Base-by-base conservation (phyloP, 345 rosid species). In the Citrus mangshanensis region DNA sequence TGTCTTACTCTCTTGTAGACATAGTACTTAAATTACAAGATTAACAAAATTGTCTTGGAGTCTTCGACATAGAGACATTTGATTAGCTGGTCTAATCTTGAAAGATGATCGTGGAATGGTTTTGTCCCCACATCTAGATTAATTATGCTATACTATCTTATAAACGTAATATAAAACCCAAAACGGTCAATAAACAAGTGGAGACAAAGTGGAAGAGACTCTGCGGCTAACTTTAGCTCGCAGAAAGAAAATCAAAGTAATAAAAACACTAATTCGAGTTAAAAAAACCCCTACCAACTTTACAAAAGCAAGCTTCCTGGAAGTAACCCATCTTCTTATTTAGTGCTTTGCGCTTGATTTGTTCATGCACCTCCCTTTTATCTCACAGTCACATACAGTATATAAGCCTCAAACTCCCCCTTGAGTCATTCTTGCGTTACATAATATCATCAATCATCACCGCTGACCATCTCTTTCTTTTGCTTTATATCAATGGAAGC, bases 281-380 rank as follows among this genome's bases (percentile, higher is more conserved):
- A 54, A 54, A 34, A 32, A 54, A 66, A 66, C 60, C 76, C 83
- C 87, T 66, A 74, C 84, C 90, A 87, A 83, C 87, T 86, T 81
- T 86, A 83, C 89, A 81, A 77, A 78, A 80, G 81, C 89, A 83
- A 83, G 81, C 84, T 87, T 89, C 92, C 87, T 32, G 82, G 92
- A 87, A 87, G 84, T 32, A 67, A 80, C 88, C 60, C 18, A 24
- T 73, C 65, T 68, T 6, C 49, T 64, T 62, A 42, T 66, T 66
- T 54, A 27, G 64, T 40, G 46, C 46, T 9, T 40, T 9, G 6
- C 66, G 30, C 77, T 38, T 56, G 59, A 66, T 79, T 64, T 77
- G 81, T 85, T 80, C 89, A 82, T 71, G 84, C 79, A 84, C 70
- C 82, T 58, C 59, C 49, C 72, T 32, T 9, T 35, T 25, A 46